These are phyloP conservation scores for Hura crepitans DNA, from an alignment of 441 rosid genomes.

Conservation along the genomic window DNA sequence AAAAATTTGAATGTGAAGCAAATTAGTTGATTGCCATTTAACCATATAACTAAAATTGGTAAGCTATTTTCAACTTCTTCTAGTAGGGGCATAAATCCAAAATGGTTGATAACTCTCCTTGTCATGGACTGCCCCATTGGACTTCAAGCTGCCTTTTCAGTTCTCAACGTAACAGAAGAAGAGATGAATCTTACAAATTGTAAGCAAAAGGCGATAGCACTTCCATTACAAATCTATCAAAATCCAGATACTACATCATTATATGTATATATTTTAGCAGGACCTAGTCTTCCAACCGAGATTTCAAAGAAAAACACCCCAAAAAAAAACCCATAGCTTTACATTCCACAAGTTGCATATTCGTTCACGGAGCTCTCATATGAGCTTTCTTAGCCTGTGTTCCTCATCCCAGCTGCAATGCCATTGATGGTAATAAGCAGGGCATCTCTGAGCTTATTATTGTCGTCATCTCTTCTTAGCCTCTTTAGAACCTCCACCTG, in stretches of 20 bases:
- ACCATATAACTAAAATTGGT: too few relatives aligned
- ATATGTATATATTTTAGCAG: conserved; percentile 12
- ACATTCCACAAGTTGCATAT: neutral
- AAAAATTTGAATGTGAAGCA: too few relatives aligned
- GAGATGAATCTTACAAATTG: too few relatives aligned
- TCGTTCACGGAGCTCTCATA: neutral
- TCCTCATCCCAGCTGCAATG: conserved; percentile 95
- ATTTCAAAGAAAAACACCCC: neutral
- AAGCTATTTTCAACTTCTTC: too few relatives aligned
- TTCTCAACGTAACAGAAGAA: too few relatives aligned
- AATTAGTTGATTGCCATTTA: too few relatives aligned
- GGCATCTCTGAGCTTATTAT: conserved; percentile 78
- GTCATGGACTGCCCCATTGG: too few relatives aligned
- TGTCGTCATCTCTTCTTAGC: conserved; percentile 72
- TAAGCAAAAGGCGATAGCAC: neutral
- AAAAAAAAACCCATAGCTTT: neutral
- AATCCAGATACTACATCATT: neutral
- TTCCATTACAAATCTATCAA: neutral
- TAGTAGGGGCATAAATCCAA: too few relatives aligned
- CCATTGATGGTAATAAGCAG: conserved; percentile 87
- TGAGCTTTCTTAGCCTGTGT: conserved; percentile 51
- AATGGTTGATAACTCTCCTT: too few relatives aligned
- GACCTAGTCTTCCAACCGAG: neutral
- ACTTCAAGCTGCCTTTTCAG: too few relatives aligned
- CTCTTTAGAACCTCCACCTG: conserved; percentile 85